phyloP scores from a whole-genome alignment of 768 basidiomycete species.

The Austroboletus festivus region DNA sequence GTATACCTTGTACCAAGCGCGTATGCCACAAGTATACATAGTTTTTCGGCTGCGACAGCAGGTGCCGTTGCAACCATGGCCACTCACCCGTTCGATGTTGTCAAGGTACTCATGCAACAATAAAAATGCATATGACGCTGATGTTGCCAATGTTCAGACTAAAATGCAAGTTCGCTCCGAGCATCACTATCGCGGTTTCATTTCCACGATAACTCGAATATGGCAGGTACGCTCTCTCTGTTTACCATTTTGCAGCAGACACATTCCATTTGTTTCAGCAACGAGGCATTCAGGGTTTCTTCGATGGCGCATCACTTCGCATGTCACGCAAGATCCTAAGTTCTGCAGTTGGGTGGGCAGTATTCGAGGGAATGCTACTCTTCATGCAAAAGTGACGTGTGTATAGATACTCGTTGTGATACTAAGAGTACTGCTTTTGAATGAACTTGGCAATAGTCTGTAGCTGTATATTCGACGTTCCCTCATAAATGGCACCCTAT shows the following conservation, averaged over 20 bases:
- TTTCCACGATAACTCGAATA: conserved; percentile 60
- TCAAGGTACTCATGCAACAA: conserved; percentile 61
- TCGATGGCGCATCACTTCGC: conserved; percentile 81
- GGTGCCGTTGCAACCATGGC: conserved; percentile 79
- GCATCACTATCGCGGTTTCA: conserved; percentile 68
- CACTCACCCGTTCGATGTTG: conserved; percentile 92
- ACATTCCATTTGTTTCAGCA: conserved; percentile 45
- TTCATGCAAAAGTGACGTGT: conserved; percentile 41
- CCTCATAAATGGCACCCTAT: conserved; percentile 88
- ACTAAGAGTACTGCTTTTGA: conserved; percentile 76
- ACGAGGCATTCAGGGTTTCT: conserved; percentile 76
- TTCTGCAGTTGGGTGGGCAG: conserved; percentile 89
- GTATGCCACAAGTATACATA: conserved; percentile 54
- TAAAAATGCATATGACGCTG: background rate
- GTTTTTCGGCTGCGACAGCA: conserved; percentile 70
- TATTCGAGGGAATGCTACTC: conserved; percentile 78
- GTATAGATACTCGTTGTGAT: background rate
- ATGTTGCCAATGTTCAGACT: conserved; percentile 49
- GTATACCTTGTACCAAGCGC: conserved; percentile 40
- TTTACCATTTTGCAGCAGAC: background rate
- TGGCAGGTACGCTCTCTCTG: conserved; percentile 51
- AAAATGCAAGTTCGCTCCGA: conserved; percentile 89
- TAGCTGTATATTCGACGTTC: conserved; percentile 97
- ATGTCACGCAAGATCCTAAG: conserved; percentile 83
- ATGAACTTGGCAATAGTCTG: conserved; percentile 93